Evolutionary conservation across 495 filamentous ascomycete species (phyloP).

Genomic region (Friedmanniomyces endolithicus): DNA sequence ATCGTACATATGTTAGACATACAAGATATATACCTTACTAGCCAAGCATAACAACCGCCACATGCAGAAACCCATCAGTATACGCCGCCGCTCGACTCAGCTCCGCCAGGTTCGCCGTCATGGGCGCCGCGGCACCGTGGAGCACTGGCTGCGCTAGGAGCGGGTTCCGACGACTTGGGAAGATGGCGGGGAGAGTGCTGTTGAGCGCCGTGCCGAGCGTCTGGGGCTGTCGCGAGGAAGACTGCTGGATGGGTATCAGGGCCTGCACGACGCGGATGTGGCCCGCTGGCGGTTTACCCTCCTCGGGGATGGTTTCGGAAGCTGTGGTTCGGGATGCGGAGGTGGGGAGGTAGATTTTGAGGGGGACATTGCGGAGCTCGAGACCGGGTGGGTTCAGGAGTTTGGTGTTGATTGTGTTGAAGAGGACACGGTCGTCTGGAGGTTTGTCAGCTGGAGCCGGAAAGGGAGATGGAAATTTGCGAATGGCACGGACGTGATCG

Average conservation of each 20-base stretch:
- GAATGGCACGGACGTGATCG: constrained; percentile 51
- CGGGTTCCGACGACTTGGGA: constrained; percentile 72
- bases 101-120: constrained; percentile 73
- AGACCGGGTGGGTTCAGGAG: constrained; percentile 63
- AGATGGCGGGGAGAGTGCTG: constrained; percentile 62
- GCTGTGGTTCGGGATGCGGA: constrained; percentile 28
- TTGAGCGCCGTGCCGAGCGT: constrained; percentile 76
- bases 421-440: constrained; percentile 60
- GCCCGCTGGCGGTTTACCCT: constrained; percentile 37
- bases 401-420: constrained; percentile 59
- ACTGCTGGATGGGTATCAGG: constrained; percentile 22
- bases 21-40: constrained; percentile 3
- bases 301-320: constrained; percentile 24
- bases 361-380: constrained; percentile 65
- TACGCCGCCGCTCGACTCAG: constrained; percentile 71
- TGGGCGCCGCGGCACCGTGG: constrained; percentile 76
- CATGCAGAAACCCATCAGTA: constrained; percentile 81
- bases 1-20: background rate
- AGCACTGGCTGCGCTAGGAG: constrained; percentile 84
- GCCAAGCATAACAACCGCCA: constrained; percentile 68
- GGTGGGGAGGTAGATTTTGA: constrained; percentile 80
- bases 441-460: constrained; percentile 3
- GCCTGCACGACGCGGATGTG: constrained; percentile 33
- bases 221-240: constrained; percentile 44
- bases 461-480: background rate